A percentile compares a stretch with the other conserved stretches of the same genome.
Evolutionary conservation across 2,329 filamentous ascomycete species (phyloP).

Genomic region (Madurella fahalii): DNA sequence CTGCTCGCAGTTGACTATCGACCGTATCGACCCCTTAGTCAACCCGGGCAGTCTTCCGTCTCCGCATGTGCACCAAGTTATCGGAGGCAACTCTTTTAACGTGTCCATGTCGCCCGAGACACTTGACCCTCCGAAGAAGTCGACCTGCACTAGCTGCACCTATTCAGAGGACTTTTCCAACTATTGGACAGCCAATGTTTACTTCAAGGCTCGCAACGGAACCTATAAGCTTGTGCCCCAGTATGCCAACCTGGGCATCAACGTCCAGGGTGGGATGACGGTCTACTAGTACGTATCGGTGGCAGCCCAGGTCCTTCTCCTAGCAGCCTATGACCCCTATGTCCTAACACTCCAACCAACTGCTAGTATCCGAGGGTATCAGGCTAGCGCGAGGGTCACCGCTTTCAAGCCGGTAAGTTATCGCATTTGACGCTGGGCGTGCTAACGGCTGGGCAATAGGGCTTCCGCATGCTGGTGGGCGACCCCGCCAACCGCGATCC

Average conservation of each 20-base stretch:
- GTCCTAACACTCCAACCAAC: not conserved
- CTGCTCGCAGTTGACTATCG: constrained; percentile 9
- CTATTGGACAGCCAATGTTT: constrained; percentile 20
- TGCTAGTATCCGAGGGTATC: constrained; percentile 17
- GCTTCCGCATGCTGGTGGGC: constrained; percentile 26
- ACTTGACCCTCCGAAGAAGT: not conserved
- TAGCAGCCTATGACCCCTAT: no score
- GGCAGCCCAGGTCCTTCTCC: no score
- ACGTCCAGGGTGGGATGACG: constrained; percentile 15
- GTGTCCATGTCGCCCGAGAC: constrained; percentile 30
- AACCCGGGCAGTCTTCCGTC: constrained; percentile 6
- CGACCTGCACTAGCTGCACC: constrained; percentile 19
- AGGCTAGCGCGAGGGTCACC: constrained; percentile 10
- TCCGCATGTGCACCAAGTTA: constrained; percentile 52
- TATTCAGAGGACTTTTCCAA: constrained; percentile 32
- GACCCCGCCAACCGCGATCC: constrained; percentile 20
- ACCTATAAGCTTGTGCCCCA: no score
- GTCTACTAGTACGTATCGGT: constrained; percentile 10
- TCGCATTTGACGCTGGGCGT: not conserved
- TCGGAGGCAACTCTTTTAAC: constrained; percentile 37
- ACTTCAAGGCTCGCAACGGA: constrained; percentile 14
- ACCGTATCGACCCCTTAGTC: constrained; percentile 8
- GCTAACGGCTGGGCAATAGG: constrained; percentile 24
- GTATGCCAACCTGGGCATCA: no score
- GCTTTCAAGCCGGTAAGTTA: constrained; percentile 9